These are phyloP conservation scores for Ophiostoma sp. DNA, from an alignment of 2,329 filamentous ascomycete species.

Conservation along the genomic window DNA sequence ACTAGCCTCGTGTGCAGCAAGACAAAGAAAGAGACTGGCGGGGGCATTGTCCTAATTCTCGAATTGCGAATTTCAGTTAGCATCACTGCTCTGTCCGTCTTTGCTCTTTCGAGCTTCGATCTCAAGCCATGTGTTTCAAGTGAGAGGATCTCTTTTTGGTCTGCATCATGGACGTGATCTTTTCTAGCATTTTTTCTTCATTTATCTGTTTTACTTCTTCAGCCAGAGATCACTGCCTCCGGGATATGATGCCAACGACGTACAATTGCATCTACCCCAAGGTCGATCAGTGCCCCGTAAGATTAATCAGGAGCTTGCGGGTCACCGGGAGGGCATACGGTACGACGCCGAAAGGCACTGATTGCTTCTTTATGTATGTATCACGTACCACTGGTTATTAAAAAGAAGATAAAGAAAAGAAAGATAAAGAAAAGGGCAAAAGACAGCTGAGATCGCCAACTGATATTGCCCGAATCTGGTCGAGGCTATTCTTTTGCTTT, in stretches of 20 bases:
- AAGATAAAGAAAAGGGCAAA: background rate
- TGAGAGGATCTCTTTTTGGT: background rate
- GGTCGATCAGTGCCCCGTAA: background rate
- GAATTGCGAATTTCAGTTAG: background rate
- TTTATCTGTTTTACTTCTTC: background rate
- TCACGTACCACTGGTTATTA: background rate
- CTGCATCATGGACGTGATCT: background rate
- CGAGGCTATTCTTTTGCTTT: background rate
- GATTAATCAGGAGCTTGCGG: background rate
- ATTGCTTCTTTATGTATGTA: no score
- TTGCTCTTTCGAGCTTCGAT: background rate
- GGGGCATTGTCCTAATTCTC: background rate
- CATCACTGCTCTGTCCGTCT: background rate
- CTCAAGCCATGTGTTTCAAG: slow-evolving; percentile 6
- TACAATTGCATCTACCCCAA: background rate
- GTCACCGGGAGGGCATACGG: background rate
- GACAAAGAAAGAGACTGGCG: no score
- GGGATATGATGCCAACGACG: background rate
- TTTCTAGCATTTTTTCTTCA: background rate
- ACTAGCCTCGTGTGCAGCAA: background rate
- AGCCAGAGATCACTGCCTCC: background rate
- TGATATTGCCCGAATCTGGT: background rate
- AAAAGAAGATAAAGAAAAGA: background rate
- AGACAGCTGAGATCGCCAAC: background rate
- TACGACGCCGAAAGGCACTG: background rate